Base-by-base conservation (phyloP, 169 alveolate species). In the Babesia sp. region DNA sequence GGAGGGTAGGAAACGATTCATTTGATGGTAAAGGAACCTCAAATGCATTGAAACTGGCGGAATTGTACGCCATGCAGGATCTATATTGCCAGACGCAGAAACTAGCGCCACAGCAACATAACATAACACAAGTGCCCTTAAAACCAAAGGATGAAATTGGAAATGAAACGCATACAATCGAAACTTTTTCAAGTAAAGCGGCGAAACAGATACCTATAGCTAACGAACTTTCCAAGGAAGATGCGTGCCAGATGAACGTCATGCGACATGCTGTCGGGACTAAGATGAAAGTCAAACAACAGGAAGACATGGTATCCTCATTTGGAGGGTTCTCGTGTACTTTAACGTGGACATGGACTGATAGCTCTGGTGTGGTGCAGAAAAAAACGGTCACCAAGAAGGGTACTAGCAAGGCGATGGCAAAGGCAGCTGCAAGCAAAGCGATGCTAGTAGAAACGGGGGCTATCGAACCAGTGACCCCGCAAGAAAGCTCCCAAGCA, bases 351-450 rank as follows among this genome's bases (percentile, higher is more conserved):
- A 28, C 36, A 12, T 80, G 88, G 88, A 26, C 20, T 7, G 77
- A 54, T 46, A 26, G 51, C 18, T 41, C 24, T n/a, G 78, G 78
- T 8, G 18, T 16, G n/a, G 34, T 41, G 28, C 57, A 60, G 56
- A 2, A 77, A 45, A 77, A 58, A 46, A 34, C 39, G 22, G 60
- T 68, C 12, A 24, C 20, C 0, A 37, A 37, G 20, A 39, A 55
- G 8, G 88, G 88, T 8, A 37, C 67, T 14, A 71, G 79, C 46
- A 80, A 80, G 50, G 55, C 83, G 0, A 16, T 61, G 46, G 88
- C 88, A 8, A 69, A 53, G 50, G 88, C 88, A 0, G 71, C 58
- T n/a, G 88, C 88, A 1, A 64, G 88, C 71, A 69, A 71, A 50
- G 71, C 75, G 4, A 80, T 80, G 84, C 68, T 80, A 16, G 83